Base-by-base conservation (phyloP, 2,329 filamentous ascomycete genomes). In the Alternaria gansuensis region DNA sequence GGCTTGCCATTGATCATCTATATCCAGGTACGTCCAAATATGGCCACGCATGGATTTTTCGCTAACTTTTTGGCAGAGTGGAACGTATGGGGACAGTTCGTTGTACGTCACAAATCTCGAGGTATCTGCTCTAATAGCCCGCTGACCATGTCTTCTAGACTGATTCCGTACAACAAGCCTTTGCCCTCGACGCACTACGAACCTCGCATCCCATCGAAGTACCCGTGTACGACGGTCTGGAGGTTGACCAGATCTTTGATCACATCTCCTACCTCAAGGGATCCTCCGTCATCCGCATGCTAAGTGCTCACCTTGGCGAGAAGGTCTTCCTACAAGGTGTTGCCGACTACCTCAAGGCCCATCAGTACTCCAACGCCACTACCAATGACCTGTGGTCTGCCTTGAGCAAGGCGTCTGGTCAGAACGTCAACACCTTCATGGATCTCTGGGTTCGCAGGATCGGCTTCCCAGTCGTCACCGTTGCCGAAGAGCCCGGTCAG, bases 221-320 rank as follows among this genome's bases (percentile, higher is more conserved):
- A 6, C 91, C 93, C 0, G 95, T 99, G 29, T 89, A 88, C 69
- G 93, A 97, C 76, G 95, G 93, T 29, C 86, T 98, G 10, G 95
- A 98, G 69, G 92, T 98, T 65, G 96, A 98, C 78, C 95, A 99
- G 78, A 96, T 98, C 66, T 99, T 99, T 74, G 95, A 99, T 77
- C 87, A 90, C 76, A 98, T 99, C 79, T 96, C 91, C 79, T 99
- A 98, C 76, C 84, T 96, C 63, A 98, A 99, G 82, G 95, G 95
- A 34, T 96, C 92, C 81, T 97, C 94, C 2, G 91, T 95, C 59
- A 95, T 99, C 73, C 90, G 95, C 73, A 99, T 99, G 95, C 81
- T 99, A 70, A 94, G 92, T 68, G 89, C 90, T 70, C 91, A 98
- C 77, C 87, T 99, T 17, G 93, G 93, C 13, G 88, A 90, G 51